These are phyloP conservation scores for Carpinus fangiana DNA, from an alignment of 306 rosid species.

Conservation along the genomic window DNA sequence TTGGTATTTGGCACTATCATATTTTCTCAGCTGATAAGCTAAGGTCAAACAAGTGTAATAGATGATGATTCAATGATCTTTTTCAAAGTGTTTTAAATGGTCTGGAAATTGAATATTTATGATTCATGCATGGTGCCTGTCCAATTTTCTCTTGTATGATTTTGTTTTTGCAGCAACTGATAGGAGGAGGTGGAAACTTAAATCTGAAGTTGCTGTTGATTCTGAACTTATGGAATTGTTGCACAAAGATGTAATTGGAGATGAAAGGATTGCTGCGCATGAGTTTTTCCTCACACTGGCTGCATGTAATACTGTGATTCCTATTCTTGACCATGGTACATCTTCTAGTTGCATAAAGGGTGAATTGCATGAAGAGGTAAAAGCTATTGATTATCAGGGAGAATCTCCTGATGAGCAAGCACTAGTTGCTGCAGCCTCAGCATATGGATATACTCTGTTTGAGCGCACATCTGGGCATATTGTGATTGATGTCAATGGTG, in stretches of 20 bases:
- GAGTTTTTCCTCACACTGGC: conserved; percentile 96
- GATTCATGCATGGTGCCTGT: conserved; percentile 17
- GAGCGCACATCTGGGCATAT: conserved; percentile 99
- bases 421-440: conserved; percentile 88
- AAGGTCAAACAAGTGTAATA: background rate
- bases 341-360: conserved; percentile 39
- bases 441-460: conserved; percentile 90
- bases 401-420: conserved; percentile 99
- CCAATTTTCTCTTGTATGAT: conserved; percentile 10
- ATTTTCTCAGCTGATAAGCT: background rate
- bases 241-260: conserved; percentile 46
- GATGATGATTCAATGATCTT: background rate
- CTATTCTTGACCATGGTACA: conserved; percentile 47
- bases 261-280: conserved; percentile 68
- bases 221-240: conserved; percentile 57
- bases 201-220: conserved; percentile 69
- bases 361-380: conserved; percentile 43
- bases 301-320: conserved; percentile 95
- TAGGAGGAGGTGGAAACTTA: conserved; percentile 60
- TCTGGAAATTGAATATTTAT: background rate
- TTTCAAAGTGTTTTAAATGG: background rate
- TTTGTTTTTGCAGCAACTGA: conserved; percentile 40
- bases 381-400: conserved; percentile 76
- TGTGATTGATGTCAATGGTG: conserved; percentile 84
- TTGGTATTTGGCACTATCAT: background rate